Conservation (phyloP, 371 early-diverging fungal species). For the Sporodiniella umbellata region DNA sequence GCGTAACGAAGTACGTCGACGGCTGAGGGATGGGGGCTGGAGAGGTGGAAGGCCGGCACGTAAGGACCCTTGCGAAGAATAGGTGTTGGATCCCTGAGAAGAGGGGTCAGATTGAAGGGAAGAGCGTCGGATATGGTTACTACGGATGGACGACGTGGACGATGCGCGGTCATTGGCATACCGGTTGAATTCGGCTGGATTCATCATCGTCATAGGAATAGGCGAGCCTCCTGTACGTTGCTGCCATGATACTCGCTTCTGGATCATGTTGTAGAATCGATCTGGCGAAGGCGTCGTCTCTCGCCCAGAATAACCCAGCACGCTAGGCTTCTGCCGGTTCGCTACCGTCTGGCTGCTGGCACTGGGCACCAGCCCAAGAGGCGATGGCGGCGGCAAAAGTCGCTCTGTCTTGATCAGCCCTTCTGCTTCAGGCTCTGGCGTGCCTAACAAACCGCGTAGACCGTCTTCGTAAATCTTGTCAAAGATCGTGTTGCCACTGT, state of each 20-base stretch:
- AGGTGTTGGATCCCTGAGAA: conserved; percentile 30
- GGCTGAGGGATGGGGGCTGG: conserved; percentile 8
- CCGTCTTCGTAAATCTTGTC: conserved; percentile 63
- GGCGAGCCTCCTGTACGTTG: conserved; percentile 34
- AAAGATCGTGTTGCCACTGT: conserved; percentile 54
- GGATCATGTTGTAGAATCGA: conserved; percentile 39
- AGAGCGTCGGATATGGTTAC: conserved; percentile 42
- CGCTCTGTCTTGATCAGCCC: too few relatives aligned
- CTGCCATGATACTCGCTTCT: conserved; percentile 37
- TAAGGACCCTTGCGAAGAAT: conserved; percentile 19
- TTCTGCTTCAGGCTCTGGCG: conserved; percentile 10
- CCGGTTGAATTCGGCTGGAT: conserved; percentile 41
- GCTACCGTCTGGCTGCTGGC: too few relatives aligned
- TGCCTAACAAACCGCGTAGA: conserved; percentile 42
- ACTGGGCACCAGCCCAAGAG: too few relatives aligned
- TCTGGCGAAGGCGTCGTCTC: conserved; percentile 33
- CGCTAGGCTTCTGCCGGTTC: conserved; percentile 9
- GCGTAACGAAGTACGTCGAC: conserved; percentile 35
- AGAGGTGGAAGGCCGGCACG: conserved; percentile 25
- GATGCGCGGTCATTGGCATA: conserved; percentile 47
- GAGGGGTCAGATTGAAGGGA: conserved; percentile 48
- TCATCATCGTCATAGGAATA: conserved; percentile 36
- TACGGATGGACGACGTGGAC: conserved; percentile 49
- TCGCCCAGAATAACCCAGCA: conserved; percentile 11
- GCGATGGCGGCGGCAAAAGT: conserved; percentile 24